Conservation (phyloP, 1,284 basidiomycete genomes). For the Moniliella sp. region DNA sequence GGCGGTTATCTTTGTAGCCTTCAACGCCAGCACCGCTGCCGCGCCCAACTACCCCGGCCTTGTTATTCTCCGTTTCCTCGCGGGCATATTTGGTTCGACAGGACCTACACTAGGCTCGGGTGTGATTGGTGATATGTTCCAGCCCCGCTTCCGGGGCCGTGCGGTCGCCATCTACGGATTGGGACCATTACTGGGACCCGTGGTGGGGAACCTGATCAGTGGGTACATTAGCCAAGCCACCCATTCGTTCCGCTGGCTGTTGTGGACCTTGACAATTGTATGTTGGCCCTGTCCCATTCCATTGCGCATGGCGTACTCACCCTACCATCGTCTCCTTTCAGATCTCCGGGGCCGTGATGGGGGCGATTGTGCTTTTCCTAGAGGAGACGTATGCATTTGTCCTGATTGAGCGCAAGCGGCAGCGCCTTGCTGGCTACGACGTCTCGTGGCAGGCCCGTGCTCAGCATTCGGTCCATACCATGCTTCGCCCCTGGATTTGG, state of each 20-base stretch:
- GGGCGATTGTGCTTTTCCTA: slow-evolving; percentile 6
- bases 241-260: slow-evolving; percentile 14
- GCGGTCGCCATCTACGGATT: slow-evolving; percentile 16
- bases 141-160: slow-evolving; percentile 11
- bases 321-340: too few relatives aligned
- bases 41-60: slow-evolving; percentile 27
- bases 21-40: slow-evolving; percentile 26
- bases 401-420: slow-evolving; percentile 9
- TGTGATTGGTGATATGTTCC: slow-evolving; percentile 24
- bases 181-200: slow-evolving; percentile 19
- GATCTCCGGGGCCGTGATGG: slow-evolving; percentile 4
- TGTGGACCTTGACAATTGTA: slow-evolving; percentile 14
- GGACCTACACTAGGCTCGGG: slow-evolving; percentile 20
- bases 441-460: neutral
- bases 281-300: slow-evolving; percentile 1
- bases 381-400: slow-evolving; percentile 20
- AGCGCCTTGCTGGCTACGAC: too few relatives aligned
- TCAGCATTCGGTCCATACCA: neutral
- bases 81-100: slow-evolving; percentile 14
- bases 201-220: slow-evolving; percentile 15
- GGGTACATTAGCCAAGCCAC: slow-evolving; percentile 12
- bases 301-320: slow-evolving; percentile 3
- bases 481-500: neutral
- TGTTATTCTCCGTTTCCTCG: slow-evolving; percentile 14
- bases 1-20: slow-evolving; percentile 24